A percentile compares a stretch with the other conserved stretches of the same genome.
phyloP scores from a whole-genome alignment of 1,139 yeast genomes.

The Tardiomyces depauwii region DNA sequence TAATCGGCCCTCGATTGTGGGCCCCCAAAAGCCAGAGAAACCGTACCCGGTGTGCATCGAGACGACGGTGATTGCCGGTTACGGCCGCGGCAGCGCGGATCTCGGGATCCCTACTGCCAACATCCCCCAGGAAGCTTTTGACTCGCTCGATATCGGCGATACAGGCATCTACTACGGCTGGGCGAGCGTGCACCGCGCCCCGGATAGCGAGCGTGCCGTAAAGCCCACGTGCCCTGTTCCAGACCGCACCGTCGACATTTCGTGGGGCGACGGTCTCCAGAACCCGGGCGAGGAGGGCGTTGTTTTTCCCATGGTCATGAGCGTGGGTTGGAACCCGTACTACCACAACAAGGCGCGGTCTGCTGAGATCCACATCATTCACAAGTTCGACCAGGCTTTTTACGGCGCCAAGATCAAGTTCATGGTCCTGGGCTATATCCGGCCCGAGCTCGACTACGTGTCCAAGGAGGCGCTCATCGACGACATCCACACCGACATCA shows the following conservation, averaged over 20 bases:
- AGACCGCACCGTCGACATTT: background rate
- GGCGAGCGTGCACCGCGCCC: constrained; percentile 32
- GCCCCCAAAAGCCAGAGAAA: constrained; percentile 38
- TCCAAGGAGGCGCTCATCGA: constrained; percentile 73
- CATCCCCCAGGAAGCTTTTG: constrained; percentile 49
- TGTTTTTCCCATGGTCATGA: constrained; percentile 81
- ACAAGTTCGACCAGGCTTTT: constrained; percentile 53
- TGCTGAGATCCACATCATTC: constrained; percentile 77
- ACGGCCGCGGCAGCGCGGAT: constrained; percentile 91
- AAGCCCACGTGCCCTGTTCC: background rate
- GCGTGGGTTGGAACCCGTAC: constrained; percentile 94
- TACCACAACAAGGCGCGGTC: constrained; percentile 69
- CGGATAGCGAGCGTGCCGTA: constrained; percentile 7
- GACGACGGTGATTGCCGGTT: constrained; percentile 65
- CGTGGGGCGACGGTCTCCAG: constrained; percentile 49
- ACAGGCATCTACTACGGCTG: constrained; percentile 92
- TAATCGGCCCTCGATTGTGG: constrained; percentile 22
- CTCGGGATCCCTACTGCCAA: constrained; percentile 96
- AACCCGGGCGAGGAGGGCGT: constrained; percentile 34
- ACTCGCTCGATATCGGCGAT: constrained; percentile 37
- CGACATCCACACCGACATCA: constrained; percentile 75
- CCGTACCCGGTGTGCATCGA: constrained; percentile 60
- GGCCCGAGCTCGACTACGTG: constrained; percentile 85
- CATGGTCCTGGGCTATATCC: constrained; percentile 71
- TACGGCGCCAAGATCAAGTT: constrained; percentile 73